Base-by-base conservation (phyloP, 2,329 filamentous ascomycete genomes). In the Colletotrichum camelliae region DNA sequence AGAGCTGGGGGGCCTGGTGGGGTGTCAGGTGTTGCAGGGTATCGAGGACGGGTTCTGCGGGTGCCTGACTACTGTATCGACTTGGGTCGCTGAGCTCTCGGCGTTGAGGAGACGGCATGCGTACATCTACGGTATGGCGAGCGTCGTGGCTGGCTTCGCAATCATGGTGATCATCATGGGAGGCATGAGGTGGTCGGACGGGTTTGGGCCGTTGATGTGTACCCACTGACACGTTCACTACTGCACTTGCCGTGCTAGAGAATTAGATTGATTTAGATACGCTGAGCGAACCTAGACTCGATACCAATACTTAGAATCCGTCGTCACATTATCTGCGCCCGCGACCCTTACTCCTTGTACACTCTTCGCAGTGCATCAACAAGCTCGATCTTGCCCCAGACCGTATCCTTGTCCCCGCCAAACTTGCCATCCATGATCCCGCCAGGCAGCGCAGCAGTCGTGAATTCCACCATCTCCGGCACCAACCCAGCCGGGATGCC, bases 141-240 rank as follows among this genome's bases (percentile, higher is more conserved):
- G 94, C 80, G 89, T 96, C 4, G 81, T 87, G 0, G 86, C 87
- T 1, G 91, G 89, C 4, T 81, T 95, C 73, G 87, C 86, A 13
- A 78, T 93, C 13, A 83, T 94, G 88, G 88, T 96, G 29, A 87
- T 91, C 1, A 89, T 96, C 21, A 95, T 96, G 92, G 95, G 95
- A 0, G 92, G 93, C 75, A 84, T 96, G 80, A 86, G 90, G 75
- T 97, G 95, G 95, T 93, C 88, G 33, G 83, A 86, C 7, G 92
- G 91, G 1, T 93, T 92, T 79, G 82, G 81, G 18, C 77, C 78
- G 3, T 70, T 89, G 71, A 65, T 81, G 10, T 90, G 89, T n/a
- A 69, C 24, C 3, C 74, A 65, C 31, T 76, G 58, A 76, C 24
- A 4, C 7, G 10, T 4, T 5, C 8, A 48, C 5, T 1, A 48